Base-by-base conservation (phyloP, 1,284 basidiomycete genomes). In the Papiliotrema fonsecae region DNA sequence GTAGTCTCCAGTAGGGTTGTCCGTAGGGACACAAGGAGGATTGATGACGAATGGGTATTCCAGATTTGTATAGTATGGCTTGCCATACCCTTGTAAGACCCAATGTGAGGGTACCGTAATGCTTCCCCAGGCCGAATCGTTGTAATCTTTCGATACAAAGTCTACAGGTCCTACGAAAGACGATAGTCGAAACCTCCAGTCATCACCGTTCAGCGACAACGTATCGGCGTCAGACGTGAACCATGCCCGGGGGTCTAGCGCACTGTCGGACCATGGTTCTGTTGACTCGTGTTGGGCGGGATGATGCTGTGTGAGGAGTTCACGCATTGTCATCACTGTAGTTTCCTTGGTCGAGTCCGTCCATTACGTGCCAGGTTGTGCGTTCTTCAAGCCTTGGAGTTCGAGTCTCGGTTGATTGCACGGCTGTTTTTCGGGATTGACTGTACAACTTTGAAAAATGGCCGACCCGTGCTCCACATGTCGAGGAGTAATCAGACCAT, bases 271-370 rank as follows among this genome's bases (percentile, higher is more conserved):
- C 24, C 55, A 36, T 3, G 56, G 53, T 19, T 10, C 13, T 18
- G 44, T 28, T 36, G 42, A 32, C 49, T 60, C 58, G 44, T 55
- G 46, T 40, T 57, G 56, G 5, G 42, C 52, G 18, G 53, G 51
- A 30, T 51, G 49, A 11, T 41, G 25, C 36, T 11, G 36, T n/a
- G 30, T 32, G 10, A 32, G n/a, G n/a, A n/a, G n/a, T n/a, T n/a
- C n/a, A n/a, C n/a, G n/a, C n/a, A n/a, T n/a, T n/a, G n/a, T n/a
- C n/a, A n/a, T n/a, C n/a, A n/a, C n/a, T n/a, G n/a, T n/a, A n/a
- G n/a, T n/a, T n/a, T n/a, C n/a, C n/a, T n/a, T n/a, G n/a, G n/a
- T n/a, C n/a, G n/a, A n/a, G n/a, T n/a, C n/a, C n/a, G n/a, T n/a
- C n/a, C n/a, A n/a, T n/a, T n/a, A n/a, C n/a, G n/a, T n/a, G n/a